phyloP scores from a whole-genome alignment of 495 filamentous ascomycete genomes.

The Thermothielavioides terrestris region DNA sequence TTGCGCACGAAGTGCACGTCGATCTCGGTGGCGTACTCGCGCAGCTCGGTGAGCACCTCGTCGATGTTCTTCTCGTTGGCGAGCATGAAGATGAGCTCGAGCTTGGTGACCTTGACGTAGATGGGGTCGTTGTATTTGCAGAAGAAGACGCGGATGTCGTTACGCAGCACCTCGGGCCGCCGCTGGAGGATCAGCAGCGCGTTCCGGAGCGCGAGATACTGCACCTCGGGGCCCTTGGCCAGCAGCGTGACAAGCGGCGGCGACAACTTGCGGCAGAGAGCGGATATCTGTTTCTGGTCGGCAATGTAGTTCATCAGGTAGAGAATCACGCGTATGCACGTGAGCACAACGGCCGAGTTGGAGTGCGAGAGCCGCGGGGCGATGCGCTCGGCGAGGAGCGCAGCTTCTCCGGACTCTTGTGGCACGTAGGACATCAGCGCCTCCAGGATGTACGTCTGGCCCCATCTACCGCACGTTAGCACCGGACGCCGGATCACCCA shows the following conservation, averaged over 20 bases:
- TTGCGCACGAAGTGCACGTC: constrained; percentile 98
- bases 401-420: constrained; percentile 78
- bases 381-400: constrained; percentile 86
- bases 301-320: constrained; percentile 99
- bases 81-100: constrained; percentile 98
- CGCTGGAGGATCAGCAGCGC: constrained; percentile 90
- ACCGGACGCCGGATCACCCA: no score
- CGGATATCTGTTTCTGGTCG: constrained; percentile 82
- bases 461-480: constrained; percentile 61
- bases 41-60: constrained; percentile 86
- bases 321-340: constrained; percentile 88
- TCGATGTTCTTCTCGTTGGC: constrained; percentile 94
- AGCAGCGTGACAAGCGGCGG: constrained; percentile 92
- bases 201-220: constrained; percentile 92
- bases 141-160: constrained; percentile 97
- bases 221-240: constrained; percentile 93
- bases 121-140: constrained; percentile 99
- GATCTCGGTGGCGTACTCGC: constrained; percentile 97
- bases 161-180: constrained; percentile 85
- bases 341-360: constrained; percentile 93
- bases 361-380: constrained; percentile 89
- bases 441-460: constrained; percentile 97
- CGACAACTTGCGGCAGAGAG: constrained; percentile 85
- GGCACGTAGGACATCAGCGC: constrained; percentile 97
- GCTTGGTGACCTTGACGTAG: constrained; percentile 98